Evolutionary conservation across 2,329 filamentous ascomycete species (phyloP), one percentile per base, ranked within the genome.

Genomic region (Ceratocystis albifundus): DNA sequence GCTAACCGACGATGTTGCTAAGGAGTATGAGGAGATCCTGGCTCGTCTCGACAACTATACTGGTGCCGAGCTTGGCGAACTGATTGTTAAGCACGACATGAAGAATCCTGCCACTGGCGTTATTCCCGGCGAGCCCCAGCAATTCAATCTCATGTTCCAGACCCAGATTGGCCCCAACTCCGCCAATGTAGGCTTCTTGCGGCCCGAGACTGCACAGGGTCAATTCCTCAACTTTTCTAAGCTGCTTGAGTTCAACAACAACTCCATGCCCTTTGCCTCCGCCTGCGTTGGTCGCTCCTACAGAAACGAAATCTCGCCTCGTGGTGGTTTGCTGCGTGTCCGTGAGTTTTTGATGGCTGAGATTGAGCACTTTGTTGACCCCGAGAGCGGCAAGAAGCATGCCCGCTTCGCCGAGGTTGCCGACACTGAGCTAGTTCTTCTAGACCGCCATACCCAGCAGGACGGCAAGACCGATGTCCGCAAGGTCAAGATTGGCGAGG

Each of bases 81-180:
- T 99, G 68, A 96, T 99, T 79, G 84, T 82, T 74, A 96, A 96
- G 80, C 88, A 94, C 77, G 86, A 96, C 70, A 77, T 99, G 76
- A 89, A 85, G 78, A 96, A 96, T 77, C 92, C 93, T 32, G 82
- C 82, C 63, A 96, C 88, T 71, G 88, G 86, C 71, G 84, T 85
- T 69, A 84, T 89, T 71, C 86, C 95, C 46, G 83, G 85, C 32
- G 87, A 88, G 36, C 94, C 94, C 2, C 88, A 96, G 63, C 82
- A 90, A 53, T 96, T 97, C 84, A 99, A 99, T 79, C 86, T 99
- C 73, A 99, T 99, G 94, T 99, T 97, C 82, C 88, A 93, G 77
- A 96, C 93, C 53, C 82, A 89, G 45, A 97, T 99, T 74, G 94
- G 94, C 69, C 92, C 93, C 66, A 95, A 89, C 79, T 88, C 89